Evolutionary conservation across 164 flowering plant species (phyloP).

Genomic region (Protea cynaroides): DNA sequence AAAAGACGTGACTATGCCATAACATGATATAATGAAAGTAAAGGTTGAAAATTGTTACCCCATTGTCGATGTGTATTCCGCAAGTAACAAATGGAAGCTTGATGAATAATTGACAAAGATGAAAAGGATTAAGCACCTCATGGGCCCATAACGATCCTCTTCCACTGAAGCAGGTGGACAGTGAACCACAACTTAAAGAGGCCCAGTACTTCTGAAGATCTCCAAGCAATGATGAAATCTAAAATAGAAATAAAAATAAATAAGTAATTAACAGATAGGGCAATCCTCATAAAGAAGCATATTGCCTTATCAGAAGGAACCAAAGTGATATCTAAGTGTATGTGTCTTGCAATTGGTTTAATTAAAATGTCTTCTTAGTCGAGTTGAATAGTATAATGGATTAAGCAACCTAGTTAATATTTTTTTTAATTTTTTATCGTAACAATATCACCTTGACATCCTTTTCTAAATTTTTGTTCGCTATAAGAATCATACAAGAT

Average conservation of each 20-base stretch:
- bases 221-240: conserved; percentile 58
- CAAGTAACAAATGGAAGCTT: conserved; percentile 4
- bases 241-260: conserved; percentile 9
- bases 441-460: too few relatives aligned
- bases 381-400: too few relatives aligned
- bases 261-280: not conserved
- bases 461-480: too few relatives aligned
- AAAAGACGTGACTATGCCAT: too few relatives aligned
- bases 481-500: too few relatives aligned
- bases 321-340: not conserved
- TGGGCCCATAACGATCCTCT: conserved; percentile 89
- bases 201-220: conserved; percentile 80
- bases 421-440: too few relatives aligned
- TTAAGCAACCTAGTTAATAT: too few relatives aligned
- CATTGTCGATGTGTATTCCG: conserved; percentile 43
- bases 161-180: conserved; percentile 54
- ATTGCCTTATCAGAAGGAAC: not conserved
- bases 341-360: not conserved
- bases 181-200: conserved; percentile 52
- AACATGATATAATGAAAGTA: not conserved
- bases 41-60: conserved; percentile 49
- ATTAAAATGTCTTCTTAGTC: not conserved
- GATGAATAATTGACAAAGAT: conserved; percentile 1
- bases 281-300: not conserved
- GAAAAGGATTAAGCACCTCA: conserved; percentile 48